Evolutionary conservation across 768 basidiomycete genomes (phyloP), one percentile per base, ranked within the genome.

Genomic region (Mycena belliarum): DNA sequence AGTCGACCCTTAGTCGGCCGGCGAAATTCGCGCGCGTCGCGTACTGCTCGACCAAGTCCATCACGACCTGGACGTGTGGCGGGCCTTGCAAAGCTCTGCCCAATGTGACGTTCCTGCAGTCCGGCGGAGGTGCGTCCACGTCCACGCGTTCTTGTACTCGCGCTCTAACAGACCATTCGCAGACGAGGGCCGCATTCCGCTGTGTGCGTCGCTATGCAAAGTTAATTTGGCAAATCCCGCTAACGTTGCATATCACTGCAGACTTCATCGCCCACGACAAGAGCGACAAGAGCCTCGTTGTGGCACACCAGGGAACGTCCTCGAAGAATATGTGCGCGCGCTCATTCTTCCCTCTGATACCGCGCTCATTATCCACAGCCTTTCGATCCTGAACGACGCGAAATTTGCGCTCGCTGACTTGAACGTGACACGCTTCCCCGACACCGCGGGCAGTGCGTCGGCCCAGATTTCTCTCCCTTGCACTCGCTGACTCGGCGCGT

Each of bases 261-360:
- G 73, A 70, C 56, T 75, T 70, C 54, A 66, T 78, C 47, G 77
- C 75, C 2, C 69, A 74, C 61, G 73, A 77, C 52, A 66, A 65
- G 6, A 53, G 64, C 3, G 65, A 65, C 8, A 53, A 73, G 26
- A 70, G 67, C 24, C 66, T 79, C 53, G 72, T 77, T 29, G 74
- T 79, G 15, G 75, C 76, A 20, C 77, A 79, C 53, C 68, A 78
- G 50, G 78, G 77, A 18, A 78, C 77, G 12, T 65, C 76, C 40
- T 59, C 70, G 15, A 40, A 59, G 1, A 72, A 70, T 48, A 49
- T 73, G 75, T 74, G 18, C 15, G 52, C n/a, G 41, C 29, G 24
- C 64, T n/a, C n/a, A n/a, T n/a, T n/a, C n/a, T n/a, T n/a, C n/a
- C n/a, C n/a, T n/a, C n/a, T n/a, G n/a, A n/a, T n/a, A n/a, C n/a